Evolutionary conservation across 2,329 filamentous ascomycete genomes (phyloP).

Genomic region (Fusarium veterinarium): DNA sequence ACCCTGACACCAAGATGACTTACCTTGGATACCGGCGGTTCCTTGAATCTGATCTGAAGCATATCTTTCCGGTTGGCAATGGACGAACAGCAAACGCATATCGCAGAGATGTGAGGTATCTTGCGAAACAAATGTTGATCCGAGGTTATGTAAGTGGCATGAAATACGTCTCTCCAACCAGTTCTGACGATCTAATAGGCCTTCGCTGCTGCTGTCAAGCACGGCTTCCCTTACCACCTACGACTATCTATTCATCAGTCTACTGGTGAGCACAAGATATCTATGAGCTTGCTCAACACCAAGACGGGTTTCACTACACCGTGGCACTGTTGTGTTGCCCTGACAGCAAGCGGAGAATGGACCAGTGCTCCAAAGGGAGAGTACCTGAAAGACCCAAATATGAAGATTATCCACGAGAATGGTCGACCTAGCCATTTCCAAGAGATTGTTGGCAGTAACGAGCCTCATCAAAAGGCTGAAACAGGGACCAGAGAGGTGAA

Average conservation of each 20-base stretch:
- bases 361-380: slow-evolving; percentile 15
- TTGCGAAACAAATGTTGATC: slow-evolving; percentile 49
- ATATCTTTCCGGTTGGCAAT: slow-evolving; percentile 42
- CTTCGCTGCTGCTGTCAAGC: slow-evolving; percentile 45
- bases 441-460: accelerated
- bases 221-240: slow-evolving; percentile 42
- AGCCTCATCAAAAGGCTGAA: accelerated
- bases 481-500: too few species aligned
- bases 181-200: slow-evolving; percentile 31
- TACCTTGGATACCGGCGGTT: slow-evolving; percentile 48
- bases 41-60: slow-evolving; percentile 45
- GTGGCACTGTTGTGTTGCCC: slow-evolving; percentile 45
- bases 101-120: slow-evolving; percentile 42
- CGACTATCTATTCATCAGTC: slow-evolving; percentile 49
- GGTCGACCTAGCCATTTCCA: not conserved
- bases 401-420: not conserved
- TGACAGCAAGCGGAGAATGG: not conserved
- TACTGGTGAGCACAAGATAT: slow-evolving; percentile 43
- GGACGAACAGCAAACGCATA: slow-evolving; percentile 39
- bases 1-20: slow-evolving; percentile 45
- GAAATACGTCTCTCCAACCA: accelerated
- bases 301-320: slow-evolving; percentile 48
- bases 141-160: slow-evolving; percentile 43
- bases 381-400: slow-evolving; percentile 4
- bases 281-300: slow-evolving; percentile 46